Percentiles rank a stretch among this genome's conserved stretches.
Conservation (phyloP, 345 rosid species). For the Boechera stricta region DNA sequence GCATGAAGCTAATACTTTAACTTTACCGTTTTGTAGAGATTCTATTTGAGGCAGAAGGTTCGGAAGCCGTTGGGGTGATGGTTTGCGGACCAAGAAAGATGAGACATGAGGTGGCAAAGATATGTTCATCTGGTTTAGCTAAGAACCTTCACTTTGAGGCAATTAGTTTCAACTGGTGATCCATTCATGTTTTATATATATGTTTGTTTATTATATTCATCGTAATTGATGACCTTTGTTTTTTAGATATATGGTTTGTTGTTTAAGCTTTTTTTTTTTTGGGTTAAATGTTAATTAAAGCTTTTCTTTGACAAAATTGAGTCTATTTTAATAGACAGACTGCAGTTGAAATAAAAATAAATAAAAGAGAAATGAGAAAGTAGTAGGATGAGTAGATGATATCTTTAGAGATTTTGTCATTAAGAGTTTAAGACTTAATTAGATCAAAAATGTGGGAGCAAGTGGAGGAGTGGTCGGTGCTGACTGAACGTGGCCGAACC, state of each 20-base stretch:
- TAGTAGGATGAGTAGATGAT: too few species aligned
- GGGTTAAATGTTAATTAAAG: too few species aligned
- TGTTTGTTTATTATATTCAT: conserved; percentile 2
- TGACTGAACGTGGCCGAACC: too few species aligned
- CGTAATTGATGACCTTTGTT: not conserved
- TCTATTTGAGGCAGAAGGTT: conserved; percentile 54
- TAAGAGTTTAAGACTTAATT: too few species aligned
- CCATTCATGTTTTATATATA: not conserved
- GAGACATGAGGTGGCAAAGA: conserved; percentile 72
- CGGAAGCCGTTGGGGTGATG: conserved; percentile 67
- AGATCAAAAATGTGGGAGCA: too few species aligned
- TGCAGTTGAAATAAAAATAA: too few species aligned
- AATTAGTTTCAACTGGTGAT: conserved; percentile 90
- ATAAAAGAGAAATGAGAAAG: too few species aligned
- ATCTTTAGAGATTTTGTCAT: too few species aligned
- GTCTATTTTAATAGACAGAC: too few species aligned
- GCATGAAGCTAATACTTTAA: conserved; percentile 9
- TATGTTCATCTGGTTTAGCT: conserved; percentile 70
- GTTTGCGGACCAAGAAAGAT: conserved; percentile 79
- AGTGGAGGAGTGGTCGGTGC: too few species aligned
- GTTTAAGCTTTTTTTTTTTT: too few species aligned
- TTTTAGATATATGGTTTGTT: not conserved
- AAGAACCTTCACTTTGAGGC: conserved; percentile 77
- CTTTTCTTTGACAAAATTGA: too few species aligned
- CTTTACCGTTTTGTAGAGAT: conserved; percentile 50